These are phyloP conservation scores for Cryptococcus sp. DNA, from an alignment of 1,284 basidiomycete species.

Conservation along the genomic window DNA sequence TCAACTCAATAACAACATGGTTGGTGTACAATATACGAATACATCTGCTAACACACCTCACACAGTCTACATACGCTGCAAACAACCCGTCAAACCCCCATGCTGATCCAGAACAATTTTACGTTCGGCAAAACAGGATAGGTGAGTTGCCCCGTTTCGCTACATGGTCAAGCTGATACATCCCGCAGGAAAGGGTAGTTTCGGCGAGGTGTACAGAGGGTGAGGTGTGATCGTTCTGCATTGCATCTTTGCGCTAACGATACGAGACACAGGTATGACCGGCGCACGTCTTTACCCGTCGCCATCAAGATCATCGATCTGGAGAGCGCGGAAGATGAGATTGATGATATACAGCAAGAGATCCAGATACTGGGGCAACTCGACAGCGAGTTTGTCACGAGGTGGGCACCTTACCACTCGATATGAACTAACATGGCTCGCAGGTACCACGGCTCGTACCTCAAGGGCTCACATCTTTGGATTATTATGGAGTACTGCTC, in stretches of 20 bases:
- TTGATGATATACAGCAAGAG: conserved; percentile 99
- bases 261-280: conserved; percentile 69
- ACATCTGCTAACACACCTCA: not conserved
- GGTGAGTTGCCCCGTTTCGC: conserved; percentile 60
- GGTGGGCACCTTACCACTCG: conserved; percentile 59
- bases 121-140: conserved; percentile 94
- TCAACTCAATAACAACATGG: too few species aligned
- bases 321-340: conserved; percentile 98
- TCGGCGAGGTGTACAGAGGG: conserved; percentile 98
- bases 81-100: conserved; percentile 28
- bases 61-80: conserved; percentile 27
- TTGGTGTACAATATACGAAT: too few species aligned
- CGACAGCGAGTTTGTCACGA: conserved; percentile 93
- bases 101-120: conserved; percentile 86
- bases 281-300: conserved; percentile 86
- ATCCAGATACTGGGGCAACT: conserved; percentile 98
- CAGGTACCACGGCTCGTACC: conserved; percentile 91
- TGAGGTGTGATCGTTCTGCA: conserved; percentile 46
- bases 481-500: conserved; percentile 95
- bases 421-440: conserved; percentile 27
- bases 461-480: conserved; percentile 95
- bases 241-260: not conserved
- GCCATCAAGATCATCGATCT: conserved; percentile 99
- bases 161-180: conserved; percentile 7
- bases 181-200: conserved; percentile 84